These are phyloP conservation scores for Mychonastes homosphaera DNA, from an alignment of 139 green algal genomes.

Conservation along the genomic window DNA sequence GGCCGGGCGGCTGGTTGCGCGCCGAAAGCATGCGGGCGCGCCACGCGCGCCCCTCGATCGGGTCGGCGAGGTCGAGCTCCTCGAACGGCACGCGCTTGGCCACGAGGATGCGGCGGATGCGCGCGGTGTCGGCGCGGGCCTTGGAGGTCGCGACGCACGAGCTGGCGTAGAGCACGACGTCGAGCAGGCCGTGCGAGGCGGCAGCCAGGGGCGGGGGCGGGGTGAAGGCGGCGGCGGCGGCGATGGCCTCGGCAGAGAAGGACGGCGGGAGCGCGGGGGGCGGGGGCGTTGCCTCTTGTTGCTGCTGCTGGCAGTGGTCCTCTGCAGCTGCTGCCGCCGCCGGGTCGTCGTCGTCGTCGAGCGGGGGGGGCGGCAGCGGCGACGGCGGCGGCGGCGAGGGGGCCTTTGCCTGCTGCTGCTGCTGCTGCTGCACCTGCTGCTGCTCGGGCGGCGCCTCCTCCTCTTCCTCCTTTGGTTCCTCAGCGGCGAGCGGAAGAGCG, in stretches of 20 bases:
- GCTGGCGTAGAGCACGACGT: slow-evolving; percentile 37
- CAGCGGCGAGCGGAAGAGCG: too few species aligned
- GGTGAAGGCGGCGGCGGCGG: too few species aligned
- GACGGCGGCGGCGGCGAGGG: too few species aligned
- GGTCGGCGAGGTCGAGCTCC: slow-evolving; percentile 45
- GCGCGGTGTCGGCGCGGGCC: slow-evolving; percentile 34
- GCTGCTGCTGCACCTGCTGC: slow-evolving; percentile 1
- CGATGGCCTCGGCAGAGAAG: too few species aligned
- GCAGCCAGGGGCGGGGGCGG: too few species aligned
- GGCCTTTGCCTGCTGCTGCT: slow-evolving; percentile 12
- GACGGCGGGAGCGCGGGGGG: too few species aligned
- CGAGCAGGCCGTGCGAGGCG: too few species aligned
- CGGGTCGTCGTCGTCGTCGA: too few species aligned
- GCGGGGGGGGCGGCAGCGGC: too few species aligned
- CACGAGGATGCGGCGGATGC: slow-evolving; percentile 32
- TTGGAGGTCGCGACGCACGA: slow-evolving; percentile 32
- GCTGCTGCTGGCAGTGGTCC: too few species aligned
- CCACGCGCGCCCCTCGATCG: slow-evolving; percentile 7
- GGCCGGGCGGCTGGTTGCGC: slow-evolving; percentile 27
- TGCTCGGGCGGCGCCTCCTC: not conserved
- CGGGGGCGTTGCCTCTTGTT: too few species aligned
- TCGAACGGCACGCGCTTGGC: slow-evolving; percentile 33
- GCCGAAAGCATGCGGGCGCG: slow-evolving; percentile 31
- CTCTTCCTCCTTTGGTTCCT: not conserved
- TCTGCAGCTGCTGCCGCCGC: too few species aligned